Conservation (phyloP, 305 asterid species). For the Nicotiana rustica region DNA sequence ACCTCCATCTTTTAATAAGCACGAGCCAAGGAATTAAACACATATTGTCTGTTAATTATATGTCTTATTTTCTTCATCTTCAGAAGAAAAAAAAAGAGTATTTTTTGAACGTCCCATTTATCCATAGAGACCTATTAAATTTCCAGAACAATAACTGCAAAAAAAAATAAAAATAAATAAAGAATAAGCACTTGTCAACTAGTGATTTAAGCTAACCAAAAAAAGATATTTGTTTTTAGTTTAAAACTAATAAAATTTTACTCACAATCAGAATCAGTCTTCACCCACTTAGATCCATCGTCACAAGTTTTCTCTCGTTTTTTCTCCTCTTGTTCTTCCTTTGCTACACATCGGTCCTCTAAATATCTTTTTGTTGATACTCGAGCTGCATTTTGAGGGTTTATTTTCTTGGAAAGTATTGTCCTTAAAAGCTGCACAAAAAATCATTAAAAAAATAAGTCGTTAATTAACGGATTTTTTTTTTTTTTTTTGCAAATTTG, state of each 20-base stretch:
- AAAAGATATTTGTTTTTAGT: no score
- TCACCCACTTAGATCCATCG: conserved; percentile 77
- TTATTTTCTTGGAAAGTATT: conserved; percentile 70
- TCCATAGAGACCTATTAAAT: conserved; percentile 48
- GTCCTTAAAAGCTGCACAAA: conserved; percentile 74
- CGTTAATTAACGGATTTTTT: no score
- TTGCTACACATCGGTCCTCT: conserved; percentile 45
- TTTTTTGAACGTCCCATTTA: background rate
- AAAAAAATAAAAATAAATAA: background rate
- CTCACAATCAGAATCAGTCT: conserved; percentile 91
- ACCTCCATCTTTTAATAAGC: no score
- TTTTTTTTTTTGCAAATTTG: no score
- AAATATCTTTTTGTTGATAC: conserved; percentile 59
- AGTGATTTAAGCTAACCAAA: background rate
- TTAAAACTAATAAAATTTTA: background rate
- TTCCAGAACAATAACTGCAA: conserved; percentile 87
- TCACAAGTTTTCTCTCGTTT: conserved; percentile 38
- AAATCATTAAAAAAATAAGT: no score
- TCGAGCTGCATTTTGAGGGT: conserved; percentile 59
- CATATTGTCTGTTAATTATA: no score
- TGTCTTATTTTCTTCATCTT: conserved; percentile 17
- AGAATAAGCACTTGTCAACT: background rate
- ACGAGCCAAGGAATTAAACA: no score
- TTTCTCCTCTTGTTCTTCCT: conserved; percentile 52
- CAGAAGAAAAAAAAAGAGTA: background rate